Evolutionary conservation across 148 eudicot genomes (phyloP), one percentile per base, ranked within the genome.

Genomic region (Rhododendron henanense): DNA sequence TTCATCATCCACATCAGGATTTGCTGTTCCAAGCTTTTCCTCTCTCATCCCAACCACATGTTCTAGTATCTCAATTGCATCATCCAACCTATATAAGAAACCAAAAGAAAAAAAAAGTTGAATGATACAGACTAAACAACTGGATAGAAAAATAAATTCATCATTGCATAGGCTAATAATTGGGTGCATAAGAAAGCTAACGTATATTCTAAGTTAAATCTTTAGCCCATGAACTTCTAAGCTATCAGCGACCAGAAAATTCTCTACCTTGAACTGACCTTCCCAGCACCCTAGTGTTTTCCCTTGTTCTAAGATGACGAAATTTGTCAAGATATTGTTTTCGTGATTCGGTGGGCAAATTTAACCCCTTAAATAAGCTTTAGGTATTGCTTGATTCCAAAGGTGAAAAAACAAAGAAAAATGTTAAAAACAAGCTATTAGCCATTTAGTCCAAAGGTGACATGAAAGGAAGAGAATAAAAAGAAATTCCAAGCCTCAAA

Each of bases 21-120:
- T 94, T 48, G 99, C 99, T 81, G 99, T 96, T 87, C 98, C 99
- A 39, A 96, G 93, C 96, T 96, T 96, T 87, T 96, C 97, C 94
- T 96, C 99, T 84, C 99, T 93, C 97, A 94, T 93, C 50, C 93
- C 98, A 83, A 96, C 98, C 39, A 96, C 93, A 85, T 82, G 86
- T 87, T 96, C 99, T 89, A 96, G 87, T 39, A 96, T 83, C 84
- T 90, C 93, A 85, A 96, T 96, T 81, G 99, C 99, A 81, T 96
- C 99, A 85, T 93, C 95, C 92, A 94, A 88, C 92, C 99, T 97
- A 90, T 85, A 87, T 19, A 78, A 75, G 48, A 37, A 45, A 37
- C 2, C 47, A 35, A 74, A 47, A 47, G n/a, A 76, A 67, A 78
- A n/a, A 25, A 78, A 25, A 78, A 69, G 39, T 25, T 41, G 77